Base-by-base conservation (phyloP, 176 grass and related monocot species). In the Bonia amplexicaulis region DNA sequence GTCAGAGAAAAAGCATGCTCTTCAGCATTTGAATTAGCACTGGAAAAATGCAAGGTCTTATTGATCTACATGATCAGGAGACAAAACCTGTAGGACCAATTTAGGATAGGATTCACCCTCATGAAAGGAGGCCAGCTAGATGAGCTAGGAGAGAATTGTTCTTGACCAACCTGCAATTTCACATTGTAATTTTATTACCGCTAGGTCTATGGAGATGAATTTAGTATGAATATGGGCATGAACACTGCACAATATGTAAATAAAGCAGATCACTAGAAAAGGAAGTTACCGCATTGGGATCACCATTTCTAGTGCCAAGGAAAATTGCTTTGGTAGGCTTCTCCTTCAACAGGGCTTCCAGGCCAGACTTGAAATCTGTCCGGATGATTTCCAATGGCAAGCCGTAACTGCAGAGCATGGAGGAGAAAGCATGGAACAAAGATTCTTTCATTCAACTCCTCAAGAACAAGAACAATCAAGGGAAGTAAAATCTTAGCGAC, bases 41-140 rank as follows among this genome's bases (percentile, higher is more conserved):
- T 14, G 0, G 1, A 7, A 2, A 1, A 29, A n/a, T 5, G 1
- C 0, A 45, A 58, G 14, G 6, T 53, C 6, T 22, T 1, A 23
- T 62, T 41, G 62, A 69, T 37, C 26, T 42, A 14, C 60, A 63
- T 70, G 37, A 85, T 64, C 19, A 68, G 5, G 22, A 74, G 33
- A 23, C 13, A 15, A 73, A 90, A 33, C 91, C 91, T 92, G 66
- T 92, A 97, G 66, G 94, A 90, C 85, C 85, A 97, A 68, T 93
- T 80, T 60, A 97, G 81, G 54, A 97, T 94, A 29, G 89, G 89
- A 68, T 93, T 97, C 67, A 97, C 87, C 79, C 89, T 89, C 89
- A 89, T 94, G 84, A 93, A 93, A 85, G 91, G 86, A 85, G 94
- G 91, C 85, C 85, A 90, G 16, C 83, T 71, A 72, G 69, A 46